Evolutionary conservation across 345 rosid genomes (phyloP).

Genomic region (Nasturtium officinale): DNA sequence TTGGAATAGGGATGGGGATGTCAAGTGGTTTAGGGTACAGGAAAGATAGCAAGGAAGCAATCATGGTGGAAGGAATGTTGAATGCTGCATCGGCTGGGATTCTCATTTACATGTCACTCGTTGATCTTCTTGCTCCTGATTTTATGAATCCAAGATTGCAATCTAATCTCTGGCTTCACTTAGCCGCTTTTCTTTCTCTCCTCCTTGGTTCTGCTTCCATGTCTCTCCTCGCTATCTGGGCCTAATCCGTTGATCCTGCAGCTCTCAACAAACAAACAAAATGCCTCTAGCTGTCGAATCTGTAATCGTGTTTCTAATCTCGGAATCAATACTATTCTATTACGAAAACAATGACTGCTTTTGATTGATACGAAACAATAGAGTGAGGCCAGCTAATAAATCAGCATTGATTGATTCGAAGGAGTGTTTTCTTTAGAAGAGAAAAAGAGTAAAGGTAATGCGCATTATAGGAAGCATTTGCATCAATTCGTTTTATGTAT

Average conservation of each 20-base stretch:
- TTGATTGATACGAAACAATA: conserved; percentile 30
- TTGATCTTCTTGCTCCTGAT: conserved; percentile 77
- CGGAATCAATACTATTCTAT: conserved; percentile 42
- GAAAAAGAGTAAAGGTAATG: conserved; percentile 22
- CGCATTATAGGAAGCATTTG: conserved; percentile 22
- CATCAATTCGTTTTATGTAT: conserved; percentile 9
- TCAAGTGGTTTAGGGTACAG: conserved; percentile 47
- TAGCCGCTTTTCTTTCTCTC: conserved; percentile 60
- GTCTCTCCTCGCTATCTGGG: conserved; percentile 75
- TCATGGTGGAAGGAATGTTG: conserved; percentile 63
- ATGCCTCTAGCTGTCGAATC: conserved; percentile 32
- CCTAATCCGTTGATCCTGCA: conserved; percentile 35
- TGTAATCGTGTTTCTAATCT: conserved; percentile 35
- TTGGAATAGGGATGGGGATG: conserved; percentile 63
- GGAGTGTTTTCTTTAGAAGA: conserved; percentile 7
- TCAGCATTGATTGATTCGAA: conserved; percentile 12
- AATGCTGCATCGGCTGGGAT: conserved; percentile 74
- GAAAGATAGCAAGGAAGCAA: conserved; percentile 52
- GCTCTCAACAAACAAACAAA: conserved; percentile 21
- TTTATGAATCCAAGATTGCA: conserved; percentile 65
- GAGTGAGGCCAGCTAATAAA: conserved; percentile 28
- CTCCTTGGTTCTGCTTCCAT: conserved; percentile 64
- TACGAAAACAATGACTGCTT: conserved; percentile 12
- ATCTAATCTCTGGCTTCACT: conserved; percentile 52
- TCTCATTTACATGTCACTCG: conserved; percentile 77